Percentiles rank a stretch among this genome's conserved stretches.
phyloP scores from a whole-genome alignment of 352 stramenopile genomes.

The Phytophthora foliorum region DNA sequence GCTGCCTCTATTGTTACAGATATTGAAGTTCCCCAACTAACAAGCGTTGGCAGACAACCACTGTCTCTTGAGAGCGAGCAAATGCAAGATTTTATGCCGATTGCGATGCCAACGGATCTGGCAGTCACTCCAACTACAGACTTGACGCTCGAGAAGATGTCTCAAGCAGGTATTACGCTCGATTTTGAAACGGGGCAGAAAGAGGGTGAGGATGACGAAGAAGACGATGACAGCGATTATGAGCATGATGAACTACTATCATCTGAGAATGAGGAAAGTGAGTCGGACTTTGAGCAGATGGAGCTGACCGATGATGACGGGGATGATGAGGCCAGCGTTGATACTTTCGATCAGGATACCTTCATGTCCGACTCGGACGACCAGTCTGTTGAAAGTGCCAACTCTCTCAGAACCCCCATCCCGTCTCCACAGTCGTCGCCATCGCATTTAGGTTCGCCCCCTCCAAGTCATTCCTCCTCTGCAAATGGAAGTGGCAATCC shows the following conservation, averaged over 20 bases:
- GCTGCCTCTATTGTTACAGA: neutral
- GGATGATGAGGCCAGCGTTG: conserved; percentile 28
- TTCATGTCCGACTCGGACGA: conserved; percentile 42
- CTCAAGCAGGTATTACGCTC: conserved; percentile 20
- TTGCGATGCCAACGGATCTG: conserved; percentile 32
- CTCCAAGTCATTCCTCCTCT: neutral
- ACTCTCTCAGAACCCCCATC: conserved; percentile 23
- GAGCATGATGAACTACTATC: conserved; percentile 86
- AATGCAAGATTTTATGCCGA: conserved; percentile 27
- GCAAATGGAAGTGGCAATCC: conserved; percentile 2
- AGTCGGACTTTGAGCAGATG: conserved; percentile 83
- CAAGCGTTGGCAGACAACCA: neutral
- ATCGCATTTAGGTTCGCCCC: neutral
- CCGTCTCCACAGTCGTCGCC: conserved; percentile 21
- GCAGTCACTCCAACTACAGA: neutral
- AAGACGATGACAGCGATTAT: conserved; percentile 86
- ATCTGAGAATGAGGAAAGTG: conserved; percentile 75
- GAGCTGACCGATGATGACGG: conserved; percentile 76
- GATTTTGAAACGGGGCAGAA: conserved; percentile 17
- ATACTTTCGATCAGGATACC: conserved; percentile 26
- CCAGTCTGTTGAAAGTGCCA: conserved; percentile 29
- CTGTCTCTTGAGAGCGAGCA: neutral
- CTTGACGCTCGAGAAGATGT: conserved; percentile 11
- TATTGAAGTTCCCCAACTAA: neutral
- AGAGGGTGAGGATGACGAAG: conserved; percentile 58